Conservation (phyloP, 2,329 filamentous ascomycete genomes). For the Colletotrichum somersetense region DNA sequence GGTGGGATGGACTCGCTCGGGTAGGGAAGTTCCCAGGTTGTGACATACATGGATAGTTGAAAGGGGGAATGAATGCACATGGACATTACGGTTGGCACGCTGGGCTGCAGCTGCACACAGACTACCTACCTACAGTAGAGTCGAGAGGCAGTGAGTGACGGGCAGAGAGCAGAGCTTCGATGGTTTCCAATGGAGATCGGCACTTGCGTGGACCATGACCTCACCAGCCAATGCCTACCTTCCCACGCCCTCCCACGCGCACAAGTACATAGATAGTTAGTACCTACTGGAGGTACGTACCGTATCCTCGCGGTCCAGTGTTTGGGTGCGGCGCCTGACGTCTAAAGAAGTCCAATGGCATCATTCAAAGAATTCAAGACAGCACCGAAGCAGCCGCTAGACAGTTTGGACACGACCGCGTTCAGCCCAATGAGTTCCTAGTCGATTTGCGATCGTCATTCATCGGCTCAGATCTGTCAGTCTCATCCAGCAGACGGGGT, state of each 20-base stretch:
- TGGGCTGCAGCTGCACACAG: constrained; percentile 4
- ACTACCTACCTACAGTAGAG: not conserved
- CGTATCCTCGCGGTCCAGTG: not conserved
- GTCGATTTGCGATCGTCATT: constrained; percentile 25
- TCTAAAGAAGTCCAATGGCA: constrained; percentile 32
- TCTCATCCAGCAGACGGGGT: constrained; percentile 10
- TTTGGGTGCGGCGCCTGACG: constrained; percentile 16
- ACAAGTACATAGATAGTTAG: not conserved
- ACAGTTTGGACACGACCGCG: constrained; percentile 28
- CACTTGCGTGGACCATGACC: constrained; percentile 43
- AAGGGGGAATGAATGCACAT: constrained; percentile 13
- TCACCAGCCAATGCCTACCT: constrained; percentile 37
- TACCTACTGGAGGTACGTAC: constrained; percentile 1
- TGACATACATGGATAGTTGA: constrained; percentile 18
- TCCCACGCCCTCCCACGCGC: not conserved
- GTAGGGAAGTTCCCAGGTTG: constrained; percentile 13
- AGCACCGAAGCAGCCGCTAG: constrained; percentile 32
- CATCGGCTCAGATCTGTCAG: not conserved
- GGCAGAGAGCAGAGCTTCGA: constrained; percentile 28
- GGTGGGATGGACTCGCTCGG: constrained; percentile 19
- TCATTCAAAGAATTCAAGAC: constrained; percentile 40
- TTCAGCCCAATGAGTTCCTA: constrained; percentile 33
- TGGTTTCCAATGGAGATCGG: constrained; percentile 41
- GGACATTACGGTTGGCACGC: not conserved
- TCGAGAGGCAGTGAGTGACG: constrained; percentile 7